Conservation (phyloP, 306 rosid species). For the Mucuna pruriens region DNA sequence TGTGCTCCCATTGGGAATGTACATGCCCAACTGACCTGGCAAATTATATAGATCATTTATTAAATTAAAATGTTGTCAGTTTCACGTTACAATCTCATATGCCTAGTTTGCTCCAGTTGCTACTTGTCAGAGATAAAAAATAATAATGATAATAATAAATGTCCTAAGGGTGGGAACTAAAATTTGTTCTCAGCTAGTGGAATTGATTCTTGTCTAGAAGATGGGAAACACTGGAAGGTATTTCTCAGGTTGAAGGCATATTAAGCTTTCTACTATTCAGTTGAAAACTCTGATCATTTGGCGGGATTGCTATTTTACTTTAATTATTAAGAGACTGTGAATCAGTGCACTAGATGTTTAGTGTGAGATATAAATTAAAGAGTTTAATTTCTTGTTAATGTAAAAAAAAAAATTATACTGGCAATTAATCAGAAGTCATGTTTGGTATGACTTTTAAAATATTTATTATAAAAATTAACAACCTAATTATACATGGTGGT, state of each 20-base stretch:
- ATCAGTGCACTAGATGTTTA: background rate
- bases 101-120: conserved; percentile 39
- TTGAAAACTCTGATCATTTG: background rate
- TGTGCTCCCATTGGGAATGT: conserved; percentile 40
- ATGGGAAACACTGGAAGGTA: conserved; percentile 39
- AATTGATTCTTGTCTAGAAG: conserved; percentile 36
- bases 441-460: too few relatives aligned
- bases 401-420: too few relatives aligned
- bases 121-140: conserved; percentile 39
- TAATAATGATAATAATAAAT: conserved; percentile 16
- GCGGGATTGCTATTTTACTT: background rate
- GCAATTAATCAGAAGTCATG: too few relatives aligned
- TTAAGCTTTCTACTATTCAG: conserved; percentile 24
- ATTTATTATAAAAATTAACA: too few relatives aligned
- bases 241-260: too few relatives aligned
- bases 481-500: too few relatives aligned
- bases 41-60: conserved; percentile 28
- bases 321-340: background rate
- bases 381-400: too few relatives aligned
- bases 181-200: conserved; percentile 30
- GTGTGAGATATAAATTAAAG: background rate
- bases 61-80: conserved; percentile 39
- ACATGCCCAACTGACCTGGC: conserved; percentile 41
- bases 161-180: conserved; percentile 18
- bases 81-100: conserved; percentile 30